These are phyloP conservation scores for Paragyromitra xinjiangensis DNA, from an alignment of 495 filamentous ascomycete species.

Conservation along the genomic window DNA sequence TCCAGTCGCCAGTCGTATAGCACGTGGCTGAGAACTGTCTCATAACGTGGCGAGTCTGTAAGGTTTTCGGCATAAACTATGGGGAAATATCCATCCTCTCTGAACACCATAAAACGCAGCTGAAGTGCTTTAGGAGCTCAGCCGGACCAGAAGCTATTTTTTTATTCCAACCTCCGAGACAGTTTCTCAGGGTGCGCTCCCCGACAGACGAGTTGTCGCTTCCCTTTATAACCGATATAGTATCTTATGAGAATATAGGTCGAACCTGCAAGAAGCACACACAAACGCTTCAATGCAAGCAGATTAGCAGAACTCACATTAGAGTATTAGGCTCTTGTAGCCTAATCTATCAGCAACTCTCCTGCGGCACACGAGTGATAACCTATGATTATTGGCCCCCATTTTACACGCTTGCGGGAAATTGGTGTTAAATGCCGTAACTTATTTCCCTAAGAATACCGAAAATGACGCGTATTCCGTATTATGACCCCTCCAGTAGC, in stretches of 20 bases:
- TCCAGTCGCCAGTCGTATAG: conserved; percentile 1
- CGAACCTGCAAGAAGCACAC: not conserved
- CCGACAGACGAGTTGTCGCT: not conserved
- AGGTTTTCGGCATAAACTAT: conserved; percentile 4
- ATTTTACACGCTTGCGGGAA: not conserved
- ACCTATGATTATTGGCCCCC: conserved; percentile 17
- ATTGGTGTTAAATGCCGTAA: conserved; percentile 3
- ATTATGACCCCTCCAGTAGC: not conserved
- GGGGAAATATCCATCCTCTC: not conserved
- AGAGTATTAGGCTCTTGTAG: not conserved
- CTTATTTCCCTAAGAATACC: not conserved
- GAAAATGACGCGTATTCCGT: not conserved
- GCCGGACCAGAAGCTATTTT: not conserved
- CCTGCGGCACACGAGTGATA: conserved; percentile 31
- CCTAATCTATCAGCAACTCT: not conserved
- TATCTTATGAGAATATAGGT: not conserved
- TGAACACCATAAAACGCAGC: conserved; percentile 1
- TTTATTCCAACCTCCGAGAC: not conserved
- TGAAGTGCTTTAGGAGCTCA: too few species aligned
- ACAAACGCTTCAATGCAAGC: not conserved
- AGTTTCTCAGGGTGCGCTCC: not conserved
- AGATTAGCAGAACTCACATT: not conserved
- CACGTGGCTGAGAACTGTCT: conserved; percentile 27
- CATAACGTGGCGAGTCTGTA: conserved; percentile 22
- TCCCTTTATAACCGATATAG: not conserved